phyloP scores from a whole-genome alignment of 257 asterid genomes.

The Galeopsis tetrahit region DNA sequence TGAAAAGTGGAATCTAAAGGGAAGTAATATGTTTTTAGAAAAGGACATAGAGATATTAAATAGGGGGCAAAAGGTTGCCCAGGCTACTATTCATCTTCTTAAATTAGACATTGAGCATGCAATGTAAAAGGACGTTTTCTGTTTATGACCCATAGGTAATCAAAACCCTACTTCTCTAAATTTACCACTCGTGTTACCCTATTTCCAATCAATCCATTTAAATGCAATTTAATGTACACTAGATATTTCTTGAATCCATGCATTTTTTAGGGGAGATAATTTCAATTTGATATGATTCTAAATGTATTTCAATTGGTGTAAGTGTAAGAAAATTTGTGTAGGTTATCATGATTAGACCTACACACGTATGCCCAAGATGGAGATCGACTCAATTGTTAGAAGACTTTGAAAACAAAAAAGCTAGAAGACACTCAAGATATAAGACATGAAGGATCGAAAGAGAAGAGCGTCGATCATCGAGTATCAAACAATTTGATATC shows the following conservation, averaged over 20 bases:
- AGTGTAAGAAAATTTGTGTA: too few relatives aligned
- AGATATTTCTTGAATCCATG: not conserved
- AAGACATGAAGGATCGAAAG: too few relatives aligned
- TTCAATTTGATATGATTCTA: too few relatives aligned
- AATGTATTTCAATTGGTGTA: too few relatives aligned
- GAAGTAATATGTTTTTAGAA: not conserved
- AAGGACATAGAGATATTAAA: conserved; percentile 18
- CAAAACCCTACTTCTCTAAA: conserved; percentile 7
- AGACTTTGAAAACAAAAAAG: too few relatives aligned
- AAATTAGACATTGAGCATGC: conserved; percentile 9
- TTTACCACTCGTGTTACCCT: conserved; percentile 15
- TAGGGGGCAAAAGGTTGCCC: conserved; percentile 15
- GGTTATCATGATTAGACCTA: too few relatives aligned
- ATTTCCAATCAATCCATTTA: conserved; percentile 2
- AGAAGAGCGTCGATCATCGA: too few relatives aligned
- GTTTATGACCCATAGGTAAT: conserved; percentile 19
- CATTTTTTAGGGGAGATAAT: too few relatives aligned
- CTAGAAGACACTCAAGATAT: too few relatives aligned
- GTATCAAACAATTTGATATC: too few relatives aligned
- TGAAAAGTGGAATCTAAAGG: not conserved
- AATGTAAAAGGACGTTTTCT: conserved; percentile 2
- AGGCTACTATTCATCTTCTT: conserved; percentile 30
- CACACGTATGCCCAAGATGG: too few relatives aligned
- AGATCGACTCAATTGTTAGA: too few relatives aligned
- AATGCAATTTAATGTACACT: not conserved